Base-by-base conservation (phyloP, 2,329 filamentous ascomycete genomes). In the Trichoderma oligosporum region DNA sequence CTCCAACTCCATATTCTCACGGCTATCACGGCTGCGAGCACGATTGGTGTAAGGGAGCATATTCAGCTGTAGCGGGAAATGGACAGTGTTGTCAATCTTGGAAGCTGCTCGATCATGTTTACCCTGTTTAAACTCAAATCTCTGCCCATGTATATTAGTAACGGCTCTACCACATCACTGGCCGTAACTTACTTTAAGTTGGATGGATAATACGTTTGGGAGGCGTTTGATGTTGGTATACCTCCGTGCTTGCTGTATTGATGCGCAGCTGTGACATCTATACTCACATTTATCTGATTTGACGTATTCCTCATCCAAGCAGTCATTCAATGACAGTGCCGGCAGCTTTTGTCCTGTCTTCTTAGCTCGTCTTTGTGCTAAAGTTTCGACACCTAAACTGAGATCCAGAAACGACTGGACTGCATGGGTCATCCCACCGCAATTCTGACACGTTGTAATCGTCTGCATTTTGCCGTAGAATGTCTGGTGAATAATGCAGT, bases 401-500 rank as follows among this genome's bases (percentile, higher is more conserved):
- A 97, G 82, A 69, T 97, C 93, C 65, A 96, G 84, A 71, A 97
- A 94, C 0, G 91, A 92, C 68, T 97, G 91, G 39, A 91, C 83
- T 1, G 91, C 87, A 60, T 88, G 87, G 1, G 89, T 96, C 20
- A 87, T 83, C 63, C 91, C 92, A 58, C 85, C 81, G 72, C 93
- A 97, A 65, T 87, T 88, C 67, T 91, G 87, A 72, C 93, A 99
- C 16, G 90, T 96, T 36, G 96, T 93, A 18, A 88, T 93, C 67
- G 87, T 94, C 66, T 90, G 89, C 60, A 95, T 83, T 69, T 95
- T 93, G 60, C 94, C 94, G 70, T 93, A 96, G 67, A 97, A 97
- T 0, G 90, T 92, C 68, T 93, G 89, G 70, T 97, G 94, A 64
- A 97, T 88, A 66, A 97, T 89, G 72, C 93, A 99, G 59, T 86